Base-by-base conservation (phyloP, 139 green algal species). In the Eudorina sp. region DNA sequence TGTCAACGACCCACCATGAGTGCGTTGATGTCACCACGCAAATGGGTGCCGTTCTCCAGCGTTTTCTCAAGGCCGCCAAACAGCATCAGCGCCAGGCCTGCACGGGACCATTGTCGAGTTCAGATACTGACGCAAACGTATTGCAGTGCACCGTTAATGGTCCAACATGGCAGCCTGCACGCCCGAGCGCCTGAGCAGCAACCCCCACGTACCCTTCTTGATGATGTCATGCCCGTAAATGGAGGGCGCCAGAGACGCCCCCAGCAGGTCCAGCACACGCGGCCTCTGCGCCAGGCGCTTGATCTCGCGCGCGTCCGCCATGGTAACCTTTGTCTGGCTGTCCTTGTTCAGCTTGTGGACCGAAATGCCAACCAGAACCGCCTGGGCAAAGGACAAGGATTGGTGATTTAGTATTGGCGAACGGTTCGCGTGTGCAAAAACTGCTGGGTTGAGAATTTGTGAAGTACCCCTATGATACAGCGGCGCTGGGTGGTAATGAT, bases 11-110 rank as follows among this genome's bases (percentile, higher is more conserved):
- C 40, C 78, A 98, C 96, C 91, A 99, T 92, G 48, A 99, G 93
- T 88, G 96, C 97, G 94, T 99, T 99, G 90, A 99, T 96, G 93
- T 99, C 98, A n/a, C 98, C 98, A 86, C 98, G 90, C 79, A 99
- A 88, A 91, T 99, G 97, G 5, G 97, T 97, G 64, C 95, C 94
- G 89, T 96, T 97, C 62, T 89, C 82, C 58, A 95, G 80, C 31
- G 92, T 94, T 85, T 95, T 95, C 88, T 96, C 94, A 72, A 94
- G 70, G 36, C 94, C 94, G 23, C 94, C 94, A 68, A 97, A 92
- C 82, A 97, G 90, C 91, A 93, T 93, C 70, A 97, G 86, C 31
- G 95, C 81, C 29, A 96, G 81, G 31, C 93, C 87, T 94, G 82
- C 62, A 83, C 2, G 31, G 4, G n/a, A n/a, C n/a, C n/a, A n/a